Evolutionary conservation across 139 green algal genomes (phyloP).

Genomic region (Closterium sp.): DNA sequence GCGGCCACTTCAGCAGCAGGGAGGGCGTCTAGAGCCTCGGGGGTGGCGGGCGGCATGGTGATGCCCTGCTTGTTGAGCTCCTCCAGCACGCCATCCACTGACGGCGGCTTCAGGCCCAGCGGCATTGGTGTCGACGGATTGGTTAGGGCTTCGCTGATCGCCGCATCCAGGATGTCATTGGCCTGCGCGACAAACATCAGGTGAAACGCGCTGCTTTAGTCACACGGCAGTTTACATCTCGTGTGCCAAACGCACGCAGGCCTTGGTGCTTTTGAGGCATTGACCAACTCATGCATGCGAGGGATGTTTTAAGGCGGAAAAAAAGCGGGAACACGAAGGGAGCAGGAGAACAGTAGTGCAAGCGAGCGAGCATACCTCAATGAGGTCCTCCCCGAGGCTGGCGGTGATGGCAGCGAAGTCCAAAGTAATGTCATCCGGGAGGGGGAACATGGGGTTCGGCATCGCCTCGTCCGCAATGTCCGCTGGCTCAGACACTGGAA

Average conservation of each 20-base stretch:
- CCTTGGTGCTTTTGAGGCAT: no score
- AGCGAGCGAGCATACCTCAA: background rate
- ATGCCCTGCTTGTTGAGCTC: no score
- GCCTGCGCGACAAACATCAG: background rate
- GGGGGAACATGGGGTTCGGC: background rate
- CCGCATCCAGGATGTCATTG: background rate
- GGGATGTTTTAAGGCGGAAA: no score
- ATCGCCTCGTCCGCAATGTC: background rate
- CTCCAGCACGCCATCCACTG: conserved; percentile 9
- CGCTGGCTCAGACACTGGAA: no score
- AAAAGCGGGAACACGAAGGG: background rate
- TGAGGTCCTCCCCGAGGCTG: background rate
- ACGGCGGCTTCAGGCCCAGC: conserved; percentile 20
- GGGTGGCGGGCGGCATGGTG: no score
- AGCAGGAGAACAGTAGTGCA: background rate
- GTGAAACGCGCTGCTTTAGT: no score
- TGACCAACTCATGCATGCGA: no score
- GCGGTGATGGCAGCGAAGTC: background rate
- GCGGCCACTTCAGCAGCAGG: no score
- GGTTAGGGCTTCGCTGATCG: background rate
- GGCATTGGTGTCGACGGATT: background rate
- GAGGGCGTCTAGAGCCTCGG: no score
- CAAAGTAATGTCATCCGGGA: background rate
- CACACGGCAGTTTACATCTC: no score
- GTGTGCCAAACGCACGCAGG: no score